A percentile compares a stretch with the other conserved stretches of the same genome.
phyloP scores from a whole-genome alignment of 2,329 filamentous ascomycete species.

The Penicillium nordicum region DNA sequence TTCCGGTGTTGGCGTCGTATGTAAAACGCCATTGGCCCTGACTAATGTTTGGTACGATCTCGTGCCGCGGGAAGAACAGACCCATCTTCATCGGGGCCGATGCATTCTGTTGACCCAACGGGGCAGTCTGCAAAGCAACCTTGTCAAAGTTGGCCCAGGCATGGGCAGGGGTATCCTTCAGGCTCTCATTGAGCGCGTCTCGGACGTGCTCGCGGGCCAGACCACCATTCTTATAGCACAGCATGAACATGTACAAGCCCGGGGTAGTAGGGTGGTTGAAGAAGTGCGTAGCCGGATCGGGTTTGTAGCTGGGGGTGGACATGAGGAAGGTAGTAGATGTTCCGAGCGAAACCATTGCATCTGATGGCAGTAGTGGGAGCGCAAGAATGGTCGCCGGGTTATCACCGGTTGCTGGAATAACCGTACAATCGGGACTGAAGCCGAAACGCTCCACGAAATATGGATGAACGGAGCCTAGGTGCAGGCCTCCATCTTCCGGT shows the following conservation, averaged over 20 bases:
- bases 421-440: conserved; percentile 69
- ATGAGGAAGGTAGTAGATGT: conserved; percentile 97
- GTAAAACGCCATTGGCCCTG: conserved; percentile 84
- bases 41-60: conserved; percentile 89
- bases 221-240: conserved; percentile 98
- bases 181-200: conserved; percentile 64
- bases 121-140: conserved; percentile 63
- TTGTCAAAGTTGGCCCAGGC: conserved; percentile 80
- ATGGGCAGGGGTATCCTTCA: conserved; percentile 46
- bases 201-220: conserved; percentile 87
- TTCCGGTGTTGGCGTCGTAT: conserved; percentile 49
- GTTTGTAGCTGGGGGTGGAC: conserved; percentile 87
- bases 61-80: conserved; percentile 90
- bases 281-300: conserved; percentile 90
- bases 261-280: conserved; percentile 94
- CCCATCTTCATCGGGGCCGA: conserved; percentile 72
- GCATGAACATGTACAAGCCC: conserved; percentile 98
- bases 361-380: conserved; percentile 77
- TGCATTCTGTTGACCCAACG: conserved; percentile 60
- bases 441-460: conserved; percentile 81
- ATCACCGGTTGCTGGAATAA: conserved; percentile 89
- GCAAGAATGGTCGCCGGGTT: conserved; percentile 94
- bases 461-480: conserved; percentile 68
- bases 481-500: conserved; percentile 72
- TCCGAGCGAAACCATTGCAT: conserved; percentile 91